These are phyloP conservation scores for Sextonia rubra DNA, from an alignment of 164 flowering plant genomes.

Conservation along the genomic window DNA sequence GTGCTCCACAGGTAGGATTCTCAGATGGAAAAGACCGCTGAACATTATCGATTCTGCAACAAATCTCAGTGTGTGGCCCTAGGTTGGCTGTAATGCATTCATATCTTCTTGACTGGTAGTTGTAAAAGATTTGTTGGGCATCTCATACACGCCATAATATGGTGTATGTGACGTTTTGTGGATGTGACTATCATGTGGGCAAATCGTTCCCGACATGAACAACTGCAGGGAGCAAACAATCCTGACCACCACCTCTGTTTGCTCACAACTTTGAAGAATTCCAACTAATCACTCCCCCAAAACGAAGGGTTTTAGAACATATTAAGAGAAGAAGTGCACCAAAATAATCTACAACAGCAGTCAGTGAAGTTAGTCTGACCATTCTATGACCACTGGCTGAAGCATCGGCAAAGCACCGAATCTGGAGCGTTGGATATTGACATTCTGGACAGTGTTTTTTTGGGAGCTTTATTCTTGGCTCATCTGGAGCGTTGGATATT, in stretches of 20 bases:
- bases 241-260: too few relatives aligned
- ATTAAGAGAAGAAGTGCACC: too few relatives aligned
- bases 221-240: too few relatives aligned
- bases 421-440: conserved; percentile 24
- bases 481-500: conserved; percentile 19
- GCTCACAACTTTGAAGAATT: too few relatives aligned
- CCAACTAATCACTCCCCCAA: too few relatives aligned
- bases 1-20: conserved; percentile 3
- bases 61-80: neutral
- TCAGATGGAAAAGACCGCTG: neutral
- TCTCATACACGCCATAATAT: neutral
- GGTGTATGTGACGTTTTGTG: neutral
- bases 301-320: too few relatives aligned
- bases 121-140: neutral
- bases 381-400: neutral
- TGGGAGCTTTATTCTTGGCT: conserved; percentile 19
- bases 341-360: too few relatives aligned
- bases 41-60: neutral
- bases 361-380: neutral
- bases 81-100: neutral
- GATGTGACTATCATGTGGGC: neutral
- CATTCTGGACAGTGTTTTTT: conserved; percentile 15
- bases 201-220: neutral
- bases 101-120: neutral
- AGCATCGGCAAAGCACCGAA: conserved; percentile 4